Evolutionary conservation across 225 moss, liverwort and hornwort species (phyloP), one percentile per base, ranked within the genome.

Genomic region (Sphagnum tenellum): DNA sequence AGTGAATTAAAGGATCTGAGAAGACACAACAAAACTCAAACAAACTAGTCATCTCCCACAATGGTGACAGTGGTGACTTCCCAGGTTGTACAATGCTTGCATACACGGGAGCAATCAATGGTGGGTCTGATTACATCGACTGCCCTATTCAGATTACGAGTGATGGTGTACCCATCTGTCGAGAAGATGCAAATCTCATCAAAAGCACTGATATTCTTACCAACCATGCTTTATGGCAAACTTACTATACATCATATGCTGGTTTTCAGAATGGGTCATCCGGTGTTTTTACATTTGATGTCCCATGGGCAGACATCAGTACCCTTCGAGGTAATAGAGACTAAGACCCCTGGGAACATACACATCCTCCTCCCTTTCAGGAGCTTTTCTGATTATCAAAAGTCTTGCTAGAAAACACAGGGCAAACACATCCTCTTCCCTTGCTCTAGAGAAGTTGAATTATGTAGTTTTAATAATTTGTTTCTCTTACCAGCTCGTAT

Each of bases 81-180:
- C 98, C 98, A 10, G 93, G 86, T 52, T 87, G 85, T 64, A 90
- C 89, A 12, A 12, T 62, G 9, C 50, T 75, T 55, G 80, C 98
- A 4, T 98, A 98, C 69, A 66, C 47, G 13, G 79, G 83, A 46
- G 98, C 98, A 50, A 78, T 98, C 8, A 61, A 72, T 8, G 87
- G 87, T 8, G 89, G 88, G 7, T 89, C 92, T 5, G 98, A 90
- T 65, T 98, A 90, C 63, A 98, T 98, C 13, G 98, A 98, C 62
- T 98, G 98, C 73, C 66, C 72, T 45, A 90, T 98, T 5, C 98
- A 98, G 75, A 89, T 93, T 48, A 82, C 90, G 3, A 76, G 65
- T 13, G 98, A 98, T 55, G 81, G 89, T 70, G 78, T 86, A 29
- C 74, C 87, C 7, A 79, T 98, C 55, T 98, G 98, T 73, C 85